Evolutionary conservation across 2,329 filamentous ascomycete genomes (phyloP), one percentile per base, ranked within the genome.

Genomic region (Colletotrichum tropicale): DNA sequence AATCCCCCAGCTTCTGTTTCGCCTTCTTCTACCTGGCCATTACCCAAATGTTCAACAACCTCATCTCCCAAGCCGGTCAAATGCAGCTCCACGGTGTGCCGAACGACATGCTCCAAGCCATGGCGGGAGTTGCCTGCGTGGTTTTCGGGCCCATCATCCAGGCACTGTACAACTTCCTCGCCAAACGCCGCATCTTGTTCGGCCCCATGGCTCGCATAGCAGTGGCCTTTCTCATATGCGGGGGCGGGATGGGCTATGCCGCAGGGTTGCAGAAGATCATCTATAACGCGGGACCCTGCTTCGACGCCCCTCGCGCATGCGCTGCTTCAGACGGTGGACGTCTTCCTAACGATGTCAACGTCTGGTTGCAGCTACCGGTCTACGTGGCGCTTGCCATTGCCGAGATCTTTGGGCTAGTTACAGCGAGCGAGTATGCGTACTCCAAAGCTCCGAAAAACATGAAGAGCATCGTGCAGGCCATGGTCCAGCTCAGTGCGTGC

Each of bases 91-190:
- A 87, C 74, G 89, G 89, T 62, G 85, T 90, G 2, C 89, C 89
- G 70, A 91, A 91, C 82, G 89, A 91, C 70, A 84, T 90, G 73
- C 64, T 91, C 79, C 88, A 87, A 79, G 89, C 90, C 78, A 82
- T 91, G 21, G 89, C 91, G 81, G 87, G 89, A 9, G 84, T 91
- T 64, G 83, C 87, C 13, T 85, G 90, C 55, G 87, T 91, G 76
- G 85, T 91, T 77, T 87, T 89, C 79, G 89, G 90, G 65, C 89
- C 89, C 5, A 83, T 91, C 64, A 85, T 90, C 71, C 89, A 91
- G 79, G 84, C 84, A 30, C 78, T 91, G n/a, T 91, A 90, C 81
- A 89, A 89, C 1, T 81, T 81, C 5, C 83, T 91, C 18, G 87
- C 88, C 68, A 86, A 86, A 38, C 78, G 83, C 30, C 83, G 84